Percentiles rank a stretch among this genome's conserved stretches.
phyloP scores from a whole-genome alignment of 306 rosid genomes.

The Cucumis melo region DNA sequence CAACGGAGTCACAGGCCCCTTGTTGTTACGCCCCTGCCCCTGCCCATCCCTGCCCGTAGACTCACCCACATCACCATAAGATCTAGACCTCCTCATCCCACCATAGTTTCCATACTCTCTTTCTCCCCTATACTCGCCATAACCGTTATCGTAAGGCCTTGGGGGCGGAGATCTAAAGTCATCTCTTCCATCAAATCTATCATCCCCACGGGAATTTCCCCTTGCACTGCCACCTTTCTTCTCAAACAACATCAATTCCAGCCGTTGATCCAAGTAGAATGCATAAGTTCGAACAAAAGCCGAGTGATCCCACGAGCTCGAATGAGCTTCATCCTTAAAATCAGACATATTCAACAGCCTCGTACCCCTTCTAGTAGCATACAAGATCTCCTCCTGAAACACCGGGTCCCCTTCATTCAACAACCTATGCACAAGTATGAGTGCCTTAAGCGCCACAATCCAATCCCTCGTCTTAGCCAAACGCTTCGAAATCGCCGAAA shows the following conservation, averaged over 20 bases:
- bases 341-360: slow-evolving; percentile 81
- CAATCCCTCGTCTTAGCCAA: slow-evolving; percentile 90
- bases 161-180: slow-evolving; percentile 71
- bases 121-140: slow-evolving; percentile 40
- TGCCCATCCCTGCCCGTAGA: slow-evolving; percentile 29
- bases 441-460: slow-evolving; percentile 85
- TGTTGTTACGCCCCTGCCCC: slow-evolving; percentile 31
- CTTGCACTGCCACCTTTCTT: slow-evolving; percentile 23
- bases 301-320: slow-evolving; percentile 94
- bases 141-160: slow-evolving; percentile 48
- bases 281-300: slow-evolving; percentile 84
- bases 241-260: slow-evolving; percentile 58
- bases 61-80: slow-evolving; percentile 76
- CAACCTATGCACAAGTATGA: slow-evolving; percentile 61
- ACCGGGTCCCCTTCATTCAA: slow-evolving; percentile 68
- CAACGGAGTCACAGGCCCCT: slow-evolving; percentile 53
- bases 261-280: slow-evolving; percentile 79
- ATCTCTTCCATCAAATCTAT: slow-evolving; percentile 45
- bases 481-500: slow-evolving; percentile 66
- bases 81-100: slow-evolving; percentile 75
- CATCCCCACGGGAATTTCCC: slow-evolving; percentile 20
- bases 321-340: slow-evolving; percentile 92
- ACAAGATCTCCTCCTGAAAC: slow-evolving; percentile 79
- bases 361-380: slow-evolving; percentile 79
- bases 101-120: slow-evolving; percentile 37